Base-by-base conservation (phyloP, 257 asterid genomes). In the Salvia miltiorrhiza region DNA sequence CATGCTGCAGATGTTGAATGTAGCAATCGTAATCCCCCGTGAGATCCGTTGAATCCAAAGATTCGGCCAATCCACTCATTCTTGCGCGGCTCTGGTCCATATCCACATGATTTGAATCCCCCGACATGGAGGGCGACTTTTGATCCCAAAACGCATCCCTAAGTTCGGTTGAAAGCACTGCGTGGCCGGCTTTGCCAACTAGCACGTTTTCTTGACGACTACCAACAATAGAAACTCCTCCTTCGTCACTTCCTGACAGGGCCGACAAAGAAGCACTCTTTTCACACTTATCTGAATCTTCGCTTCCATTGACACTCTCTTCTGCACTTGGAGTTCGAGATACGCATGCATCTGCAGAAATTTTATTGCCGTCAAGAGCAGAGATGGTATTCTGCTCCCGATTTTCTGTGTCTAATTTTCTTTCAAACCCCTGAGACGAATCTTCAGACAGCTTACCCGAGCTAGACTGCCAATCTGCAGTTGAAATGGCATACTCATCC, bases 11-110 rank as follows among this genome's bases (percentile, higher is more conserved):
- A 78, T 72, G 73, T n/a, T 35, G 71, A 13, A 79, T 41, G 62
- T 83, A 81, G 75, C 64, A 67, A 0, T 76, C 90, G 49, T 73
- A 88, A 76, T 90, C 92, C 50, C 97, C 97, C 13, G 76, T 73
- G 40, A 90, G 98, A 76, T 85, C 93, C 14, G 77, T 69, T 33
- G 78, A 63, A 70, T 67, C 78, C 44, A 26, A 52, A 57, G 81
- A 40, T 60, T 79, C 85, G 1, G 75, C 57, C 49, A 41, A 66
- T 72, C 23, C 79, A 28, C 69, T 69, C 78, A 71, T 68, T 50
- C 48, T 77, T 28, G 61, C 43, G 13, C 82, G 43, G 26, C 62
- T 69, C 65, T 33, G 73, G 17, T 71, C 74, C 68, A 28, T 23
- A 32, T 55, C 69, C 23, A 19, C 6, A 30, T 57, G 79, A 61